Evolutionary conservation across 2,329 filamentous ascomycete species (phyloP).

Genomic region (Calycina herbarum): DNA sequence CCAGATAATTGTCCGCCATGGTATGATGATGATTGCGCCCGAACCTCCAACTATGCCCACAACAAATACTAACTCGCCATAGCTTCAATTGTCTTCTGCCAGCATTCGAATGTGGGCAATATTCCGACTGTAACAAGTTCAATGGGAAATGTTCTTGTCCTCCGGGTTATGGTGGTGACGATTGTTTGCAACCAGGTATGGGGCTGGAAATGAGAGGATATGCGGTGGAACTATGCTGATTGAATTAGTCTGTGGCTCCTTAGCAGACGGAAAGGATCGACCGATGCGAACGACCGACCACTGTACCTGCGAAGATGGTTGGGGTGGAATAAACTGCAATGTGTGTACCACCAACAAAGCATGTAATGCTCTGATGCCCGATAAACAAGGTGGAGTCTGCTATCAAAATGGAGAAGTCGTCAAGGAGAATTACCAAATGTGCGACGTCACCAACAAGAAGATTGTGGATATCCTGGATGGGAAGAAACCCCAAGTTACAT

Average conservation of each 20-base stretch:
- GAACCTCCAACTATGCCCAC: constrained; percentile 16
- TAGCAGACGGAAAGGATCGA: constrained; percentile 78
- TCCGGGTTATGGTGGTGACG: constrained; percentile 88
- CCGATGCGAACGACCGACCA: constrained; percentile 67
- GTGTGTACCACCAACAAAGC: constrained; percentile 83
- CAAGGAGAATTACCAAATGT: constrained; percentile 96
- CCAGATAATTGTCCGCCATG: constrained; percentile 79
- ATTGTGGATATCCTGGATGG: constrained; percentile 84
- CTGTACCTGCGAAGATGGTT: constrained; percentile 89
- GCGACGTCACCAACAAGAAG: constrained; percentile 93
- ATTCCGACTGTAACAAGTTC: constrained; percentile 80
- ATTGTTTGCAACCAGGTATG: constrained; percentile 80
- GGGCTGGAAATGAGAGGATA: not conserved
- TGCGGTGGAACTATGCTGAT: constrained; percentile 12
- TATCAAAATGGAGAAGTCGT: constrained; percentile 89
- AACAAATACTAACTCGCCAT: constrained; percentile 22
- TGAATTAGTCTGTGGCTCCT: constrained; percentile 73
- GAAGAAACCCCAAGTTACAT: constrained; percentile 89
- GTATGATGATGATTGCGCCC: constrained; percentile 44
- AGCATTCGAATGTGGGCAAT: constrained; percentile 88
- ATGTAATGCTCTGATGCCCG: constrained; percentile 85
- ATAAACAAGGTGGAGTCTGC: constrained; percentile 79
- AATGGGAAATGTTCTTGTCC: constrained; percentile 94
- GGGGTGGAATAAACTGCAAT: constrained; percentile 97
- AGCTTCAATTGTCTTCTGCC: constrained; percentile 98